Evolutionary conservation across 225 moss, liverwort and hornwort genomes (phyloP), one percentile per base, ranked within the genome.

Genomic region (Physcomitrium patens): DNA sequence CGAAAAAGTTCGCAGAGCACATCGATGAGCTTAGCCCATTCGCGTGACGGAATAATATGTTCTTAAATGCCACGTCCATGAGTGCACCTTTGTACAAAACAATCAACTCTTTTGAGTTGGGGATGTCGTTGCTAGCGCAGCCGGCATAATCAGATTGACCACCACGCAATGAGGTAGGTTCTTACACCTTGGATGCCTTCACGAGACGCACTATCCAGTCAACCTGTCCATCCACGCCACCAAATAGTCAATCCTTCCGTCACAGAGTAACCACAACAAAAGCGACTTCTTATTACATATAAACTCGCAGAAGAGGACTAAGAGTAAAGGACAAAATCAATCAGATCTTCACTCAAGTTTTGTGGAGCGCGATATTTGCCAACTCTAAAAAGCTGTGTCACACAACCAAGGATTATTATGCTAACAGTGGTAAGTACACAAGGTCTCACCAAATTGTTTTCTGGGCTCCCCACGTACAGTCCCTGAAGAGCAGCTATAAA

Each of bases 381-480:
- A 37, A 7, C 31, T 37, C 4, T 7, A 37, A 4, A 37, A 37
- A 37, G 7, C 5, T 37, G 31, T 31, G 31, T 7, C 31, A 37
- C 31, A 37, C 31, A 37, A 37, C 2, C 31, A 37, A 4, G 31
- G 31, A 37, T 37, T 4, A 37, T 37, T 37, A 37, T 37, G 31
- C 7, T 37, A 37, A 4, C 1, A 24, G 60, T 15, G 22, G 43
- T 47, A 17, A 9, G 41, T 62, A 20, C 10, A 10, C 10, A 65
- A 18, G 62, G 10, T 45, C 23, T 74, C 63, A 85, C 85, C 85
- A 85, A 28, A 68, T 85, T 81, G 47, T 85, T 81, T 47, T 76
- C 76, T 22, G 81, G 82, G 18, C 15, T 51, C 18, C 61, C 65
- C 63, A 74, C 73, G 64, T 85, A 85, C 45, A 78, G 73, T 27